These are phyloP conservation scores for Sequoiadendron giganteum DNA, from an alignment of 75 land plant species.

Conservation along the genomic window DNA sequence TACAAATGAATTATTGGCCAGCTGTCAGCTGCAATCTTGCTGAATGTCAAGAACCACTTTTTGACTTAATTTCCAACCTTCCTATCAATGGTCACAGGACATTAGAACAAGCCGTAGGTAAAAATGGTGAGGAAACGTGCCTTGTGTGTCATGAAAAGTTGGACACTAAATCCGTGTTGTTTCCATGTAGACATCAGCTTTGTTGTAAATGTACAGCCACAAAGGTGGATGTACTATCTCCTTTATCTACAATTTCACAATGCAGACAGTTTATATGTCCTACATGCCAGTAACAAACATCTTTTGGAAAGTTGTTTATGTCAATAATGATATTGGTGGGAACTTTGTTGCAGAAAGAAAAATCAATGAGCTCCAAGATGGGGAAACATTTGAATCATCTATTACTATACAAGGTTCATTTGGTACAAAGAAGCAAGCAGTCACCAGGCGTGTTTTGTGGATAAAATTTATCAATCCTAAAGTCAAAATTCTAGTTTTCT, in stretches of 20 bases:
- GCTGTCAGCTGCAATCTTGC: too few species aligned
- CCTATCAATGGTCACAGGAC: not conserved
- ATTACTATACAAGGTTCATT: conserved; percentile 76
- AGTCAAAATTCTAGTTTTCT: conserved; percentile 84
- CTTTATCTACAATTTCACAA: conserved; percentile 19
- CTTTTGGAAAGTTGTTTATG: conserved; percentile 73
- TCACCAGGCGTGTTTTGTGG: conserved; percentile 77
- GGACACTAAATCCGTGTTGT: conserved; percentile 74
- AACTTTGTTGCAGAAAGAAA: conserved; percentile 12
- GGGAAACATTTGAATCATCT: conserved; percentile 33
- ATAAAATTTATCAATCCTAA: conserved; percentile 59
- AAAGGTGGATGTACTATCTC: conserved; percentile 46
- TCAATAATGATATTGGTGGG: conserved; percentile 43
- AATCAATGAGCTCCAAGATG: conserved; percentile 15
- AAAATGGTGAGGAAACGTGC: conserved; percentile 55
- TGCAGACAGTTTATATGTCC: conserved; percentile 77
- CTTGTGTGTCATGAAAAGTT: conserved; percentile 93
- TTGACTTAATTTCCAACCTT: too few species aligned
- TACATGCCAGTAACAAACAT: conserved; percentile 71
- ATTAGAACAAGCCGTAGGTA: conserved; percentile 12
- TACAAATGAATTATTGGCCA: too few species aligned
- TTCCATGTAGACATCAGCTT: conserved; percentile 89
- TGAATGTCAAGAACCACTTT: too few species aligned
- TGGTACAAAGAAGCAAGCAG: conserved; percentile 98
- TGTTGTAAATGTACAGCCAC: conserved; percentile 88